Evolutionary conservation across 805 yeast genomes (phyloP).

Genomic region (Candida lessepsii): DNA sequence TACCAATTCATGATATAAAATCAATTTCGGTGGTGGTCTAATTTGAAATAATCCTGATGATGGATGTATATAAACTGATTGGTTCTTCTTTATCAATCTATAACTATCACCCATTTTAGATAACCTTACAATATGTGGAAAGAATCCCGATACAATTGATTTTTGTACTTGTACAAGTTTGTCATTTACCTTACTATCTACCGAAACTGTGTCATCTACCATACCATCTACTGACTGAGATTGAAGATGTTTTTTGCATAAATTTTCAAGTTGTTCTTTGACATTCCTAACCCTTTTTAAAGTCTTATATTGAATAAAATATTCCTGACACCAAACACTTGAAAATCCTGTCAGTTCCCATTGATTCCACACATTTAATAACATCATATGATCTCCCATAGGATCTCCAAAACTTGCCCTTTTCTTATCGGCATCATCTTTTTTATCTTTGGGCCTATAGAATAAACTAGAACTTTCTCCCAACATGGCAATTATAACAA

Average conservation of each 20-base stretch:
- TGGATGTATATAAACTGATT: constrained; percentile 82
- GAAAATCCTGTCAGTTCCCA: constrained; percentile 73
- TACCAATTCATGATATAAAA: constrained; percentile 81
- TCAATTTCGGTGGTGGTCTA: constrained; percentile 70
- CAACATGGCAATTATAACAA: constrained; percentile 79
- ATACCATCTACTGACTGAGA: constrained; percentile 13
- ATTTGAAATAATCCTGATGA: constrained; percentile 65
- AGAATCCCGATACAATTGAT: constrained; percentile 65
- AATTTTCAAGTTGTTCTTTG: constrained; percentile 60
- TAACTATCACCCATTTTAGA: constrained; percentile 67
- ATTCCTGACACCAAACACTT: constrained; percentile 80
- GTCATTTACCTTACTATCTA: constrained; percentile 18
- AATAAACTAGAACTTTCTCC: constrained; percentile 74
- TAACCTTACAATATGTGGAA: constrained; percentile 62
- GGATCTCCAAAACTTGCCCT: constrained; percentile 53
- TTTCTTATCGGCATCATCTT: constrained; percentile 63
- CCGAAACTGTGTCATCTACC: constrained; percentile 9
- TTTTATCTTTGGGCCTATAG: constrained; percentile 66
- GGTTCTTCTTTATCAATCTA: constrained; percentile 61
- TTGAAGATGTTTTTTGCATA: constrained; percentile 46
- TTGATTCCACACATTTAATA: constrained; percentile 71
- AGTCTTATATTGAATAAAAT: constrained; percentile 74
- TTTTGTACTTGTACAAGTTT: constrained; percentile 36
- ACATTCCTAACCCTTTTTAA: constrained; percentile 68
- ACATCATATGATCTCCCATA: constrained; percentile 77